A percentile compares a stretch with the other conserved stretches of the same genome.
phyloP scores from a whole-genome alignment of 2,329 filamentous ascomycete species.

The Hirsutella rhossiliensis region DNA sequence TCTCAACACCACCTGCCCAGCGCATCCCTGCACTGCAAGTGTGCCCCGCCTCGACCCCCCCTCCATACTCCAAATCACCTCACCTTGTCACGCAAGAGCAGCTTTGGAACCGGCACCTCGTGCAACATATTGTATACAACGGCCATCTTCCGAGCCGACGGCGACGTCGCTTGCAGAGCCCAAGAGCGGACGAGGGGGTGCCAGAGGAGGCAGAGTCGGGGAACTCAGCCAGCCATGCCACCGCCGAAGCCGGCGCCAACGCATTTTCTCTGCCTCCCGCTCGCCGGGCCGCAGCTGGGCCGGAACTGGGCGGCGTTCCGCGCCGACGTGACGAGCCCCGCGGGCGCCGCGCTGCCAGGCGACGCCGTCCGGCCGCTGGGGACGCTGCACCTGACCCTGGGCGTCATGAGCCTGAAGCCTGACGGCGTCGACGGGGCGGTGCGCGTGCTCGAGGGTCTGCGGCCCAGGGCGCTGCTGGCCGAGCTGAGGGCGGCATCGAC shows the following conservation, averaged over 20 bases:
- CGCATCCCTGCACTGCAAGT: too few relatives aligned
- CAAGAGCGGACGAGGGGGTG: too few relatives aligned
- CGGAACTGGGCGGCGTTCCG: slow-evolving; percentile 48
- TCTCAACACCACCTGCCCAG: too few relatives aligned
- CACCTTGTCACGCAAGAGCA: too few relatives aligned
- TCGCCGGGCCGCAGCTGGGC: slow-evolving; percentile 56
- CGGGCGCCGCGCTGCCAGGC: slow-evolving; percentile 41
- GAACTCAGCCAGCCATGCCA: too few relatives aligned
- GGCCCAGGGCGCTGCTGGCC: slow-evolving; percentile 26
- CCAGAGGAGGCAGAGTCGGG: too few relatives aligned
- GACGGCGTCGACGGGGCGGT: slow-evolving; percentile 31
- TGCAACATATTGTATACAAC: too few relatives aligned
- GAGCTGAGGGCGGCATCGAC: slow-evolving; percentile 8
- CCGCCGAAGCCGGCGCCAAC: slow-evolving; percentile 38
- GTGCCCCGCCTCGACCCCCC: too few relatives aligned
- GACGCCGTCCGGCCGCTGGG: slow-evolving; percentile 64
- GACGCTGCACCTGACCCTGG: slow-evolving; percentile 76
- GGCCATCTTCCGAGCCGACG: too few relatives aligned
- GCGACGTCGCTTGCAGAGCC: too few relatives aligned
- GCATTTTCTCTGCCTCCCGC: slow-evolving; percentile 66
- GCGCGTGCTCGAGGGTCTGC: slow-evolving; percentile 24
- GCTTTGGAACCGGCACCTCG: too few relatives aligned
- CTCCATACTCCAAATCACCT: too few relatives aligned
- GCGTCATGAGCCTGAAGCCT: slow-evolving; percentile 63
- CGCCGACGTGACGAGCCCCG: slow-evolving; percentile 37